Base-by-base conservation (phyloP, 108 stramenopile genomes). In the Cyclostephanos tholiformis region DNA sequence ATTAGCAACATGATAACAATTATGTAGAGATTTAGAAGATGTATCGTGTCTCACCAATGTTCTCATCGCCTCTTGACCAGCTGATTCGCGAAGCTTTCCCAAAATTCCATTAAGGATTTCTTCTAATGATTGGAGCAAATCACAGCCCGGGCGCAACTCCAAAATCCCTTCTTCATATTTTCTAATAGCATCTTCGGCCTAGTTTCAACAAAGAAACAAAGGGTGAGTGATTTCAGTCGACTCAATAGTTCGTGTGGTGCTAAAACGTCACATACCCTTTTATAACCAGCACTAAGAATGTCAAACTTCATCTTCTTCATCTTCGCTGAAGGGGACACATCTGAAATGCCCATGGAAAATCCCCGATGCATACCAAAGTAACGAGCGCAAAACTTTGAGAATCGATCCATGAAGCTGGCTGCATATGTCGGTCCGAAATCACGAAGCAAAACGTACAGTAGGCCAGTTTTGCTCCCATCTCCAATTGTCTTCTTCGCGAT, bases 301-400 rank as follows among this genome's bases (percentile, higher is more conserved):
- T 89, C 77, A 61, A 86, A 89, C 85, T 97, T 98, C 69, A 92
- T 70, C 60, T 77, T 67, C 43, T 73, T 82, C 41, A 98, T 74
- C 17, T 84, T 80, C 19, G 69, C 74, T 9, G 90, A 91, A 27
- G 99, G 98, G 9, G 96, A 97, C 10, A 99, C 99, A 74, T 99
- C 99, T 26, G 97, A 94, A 63, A 99, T 97, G 29, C 99, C 99
- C 39, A 99, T 99, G 39, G 92, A 92, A 70, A 99, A 97, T 2
- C 98, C 99, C 39, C 86, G 67, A 83, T 97, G 90, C 64, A 82
- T 82, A 23, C 96, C 99, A 73, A 98, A 91, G 71, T 88, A 98
- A 26, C 98, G 84, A 8, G 95, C 89, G 77, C 96, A 95, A 26
- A 99, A 79, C 71, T 97, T 97, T 14, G 98, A 90, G 82, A 97